These are phyloP conservation scores for Gnomoniopsis smithogilvyi DNA, from an alignment of 2,329 filamentous ascomycete species.

Conservation along the genomic window DNA sequence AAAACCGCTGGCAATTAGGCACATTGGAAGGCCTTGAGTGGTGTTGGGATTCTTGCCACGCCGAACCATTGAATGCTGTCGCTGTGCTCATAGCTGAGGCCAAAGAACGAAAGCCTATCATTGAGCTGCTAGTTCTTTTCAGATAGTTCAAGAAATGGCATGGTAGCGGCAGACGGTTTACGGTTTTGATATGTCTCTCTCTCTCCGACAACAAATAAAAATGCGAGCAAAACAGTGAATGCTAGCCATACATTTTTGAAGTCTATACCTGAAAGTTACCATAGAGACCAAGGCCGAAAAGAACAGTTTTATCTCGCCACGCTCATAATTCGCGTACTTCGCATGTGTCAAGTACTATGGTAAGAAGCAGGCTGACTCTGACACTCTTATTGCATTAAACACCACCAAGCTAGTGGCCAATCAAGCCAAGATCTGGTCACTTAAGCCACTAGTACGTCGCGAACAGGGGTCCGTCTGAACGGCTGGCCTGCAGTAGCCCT, in stretches of 20 bases:
- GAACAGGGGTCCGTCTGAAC: slow-evolving; percentile 15
- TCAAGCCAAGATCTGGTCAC: neutral
- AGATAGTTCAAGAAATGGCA: neutral
- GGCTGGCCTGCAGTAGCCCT: slow-evolving; percentile 6
- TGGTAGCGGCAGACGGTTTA: neutral
- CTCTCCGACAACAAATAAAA: neutral
- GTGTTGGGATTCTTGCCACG: neutral
- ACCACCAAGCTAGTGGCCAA: neutral
- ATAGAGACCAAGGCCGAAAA: too few relatives aligned
- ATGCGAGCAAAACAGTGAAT: too few relatives aligned
- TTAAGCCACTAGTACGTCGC: slow-evolving; percentile 7
- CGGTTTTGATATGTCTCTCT: neutral
- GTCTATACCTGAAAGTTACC: too few relatives aligned
- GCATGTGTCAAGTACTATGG: too few relatives aligned
- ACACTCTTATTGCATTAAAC: too few relatives aligned
- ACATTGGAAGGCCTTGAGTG: neutral
- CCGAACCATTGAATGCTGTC: neutral
- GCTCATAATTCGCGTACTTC: too few relatives aligned
- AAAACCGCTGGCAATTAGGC: neutral
- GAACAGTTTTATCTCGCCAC: too few relatives aligned
- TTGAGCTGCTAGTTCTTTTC: neutral
- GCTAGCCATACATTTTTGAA: too few relatives aligned
- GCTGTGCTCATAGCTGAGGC: neutral
- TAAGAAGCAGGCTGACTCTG: too few relatives aligned
- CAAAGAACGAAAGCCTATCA: neutral